These are phyloP conservation scores for Mimosa bimucronata DNA, from an alignment of 306 rosid genomes.

Conservation along the genomic window DNA sequence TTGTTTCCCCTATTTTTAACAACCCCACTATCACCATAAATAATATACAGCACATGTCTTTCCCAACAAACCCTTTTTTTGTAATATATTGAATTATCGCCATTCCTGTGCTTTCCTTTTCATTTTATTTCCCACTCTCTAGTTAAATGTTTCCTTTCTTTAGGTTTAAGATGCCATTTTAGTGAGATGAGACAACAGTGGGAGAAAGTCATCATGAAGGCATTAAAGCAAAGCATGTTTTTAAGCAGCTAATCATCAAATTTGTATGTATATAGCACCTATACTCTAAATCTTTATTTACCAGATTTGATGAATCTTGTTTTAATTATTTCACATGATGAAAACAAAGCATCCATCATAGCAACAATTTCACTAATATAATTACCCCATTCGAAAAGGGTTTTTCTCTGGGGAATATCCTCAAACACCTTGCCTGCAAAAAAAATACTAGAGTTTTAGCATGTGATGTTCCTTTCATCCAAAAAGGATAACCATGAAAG, in stretches of 20 bases:
- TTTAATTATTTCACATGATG: slow-evolving; percentile 18
- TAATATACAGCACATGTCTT: slow-evolving; percentile 35
- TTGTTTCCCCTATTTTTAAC: slow-evolving; percentile 40
- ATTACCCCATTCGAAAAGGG: neutral
- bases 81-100: slow-evolving; percentile 20
- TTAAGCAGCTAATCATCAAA: slow-evolving; percentile 21
- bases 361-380: neutral
- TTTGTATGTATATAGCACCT: neutral
- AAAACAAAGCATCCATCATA: neutral
- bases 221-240: slow-evolving; percentile 17
- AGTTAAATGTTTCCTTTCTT: slow-evolving; percentile 19
- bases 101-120: too few species aligned
- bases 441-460: neutral
- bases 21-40: slow-evolving; percentile 35
- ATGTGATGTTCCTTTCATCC: neutral
- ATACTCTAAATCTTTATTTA: slow-evolving; percentile 4
- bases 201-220: slow-evolving; percentile 5
- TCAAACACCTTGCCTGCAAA: slow-evolving; percentile 7
- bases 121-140: too few species aligned
- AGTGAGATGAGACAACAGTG: slow-evolving; percentile 21
- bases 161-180: neutral
- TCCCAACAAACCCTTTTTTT: slow-evolving; percentile 7
- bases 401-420: slow-evolving; percentile 18
- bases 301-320: slow-evolving; percentile 19
- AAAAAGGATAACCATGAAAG: neutral